A percentile compares a stretch with the other conserved stretches of the same genome.
Conservation (phyloP, 768 basidiomycete species). For the Termitomyces sp. region DNA sequence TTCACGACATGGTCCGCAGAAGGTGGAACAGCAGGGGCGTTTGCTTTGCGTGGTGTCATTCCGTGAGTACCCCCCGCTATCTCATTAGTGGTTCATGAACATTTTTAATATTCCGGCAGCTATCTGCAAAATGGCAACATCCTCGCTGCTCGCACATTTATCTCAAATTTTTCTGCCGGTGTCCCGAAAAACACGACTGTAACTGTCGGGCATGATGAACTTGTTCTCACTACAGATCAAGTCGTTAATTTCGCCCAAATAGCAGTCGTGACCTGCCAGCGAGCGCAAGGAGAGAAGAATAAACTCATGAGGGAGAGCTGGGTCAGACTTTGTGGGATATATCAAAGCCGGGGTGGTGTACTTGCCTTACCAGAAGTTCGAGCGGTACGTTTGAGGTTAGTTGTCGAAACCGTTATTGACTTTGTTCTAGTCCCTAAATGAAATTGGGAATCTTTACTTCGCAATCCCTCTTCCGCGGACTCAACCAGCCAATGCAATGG, state of each 20-base stretch:
- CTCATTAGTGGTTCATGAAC: background rate
- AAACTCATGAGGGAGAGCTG: constrained; percentile 76
- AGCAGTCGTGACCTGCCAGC: constrained; percentile 83
- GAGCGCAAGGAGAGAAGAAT: constrained; percentile 76
- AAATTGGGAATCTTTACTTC: constrained; percentile 77
- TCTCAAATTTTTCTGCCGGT: constrained; percentile 69
- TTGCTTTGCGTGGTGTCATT: constrained; percentile 80
- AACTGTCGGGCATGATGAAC: constrained; percentile 50
- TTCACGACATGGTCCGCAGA: constrained; percentile 72
- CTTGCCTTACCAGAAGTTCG: constrained; percentile 59
- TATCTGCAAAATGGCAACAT: constrained; percentile 86
- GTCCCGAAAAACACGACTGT: constrained; percentile 51
- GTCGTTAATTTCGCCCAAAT: constrained; percentile 89
- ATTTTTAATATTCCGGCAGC: constrained; percentile 28
- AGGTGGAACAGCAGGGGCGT: constrained; percentile 54
- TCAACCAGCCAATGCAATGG: constrained; percentile 74
- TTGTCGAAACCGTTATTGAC: background rate
- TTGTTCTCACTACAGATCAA: constrained; percentile 69
- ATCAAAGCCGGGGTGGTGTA: constrained; percentile 66
- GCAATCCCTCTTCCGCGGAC: constrained; percentile 74
- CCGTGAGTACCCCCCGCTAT: constrained; percentile 52
- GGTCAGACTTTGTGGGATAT: constrained; percentile 81
- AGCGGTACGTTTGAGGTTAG: constrained; percentile 38
- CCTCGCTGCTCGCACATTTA: constrained; percentile 90
- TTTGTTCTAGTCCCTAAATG: constrained; percentile 49